Base-by-base conservation (phyloP, 2,329 filamentous ascomycete genomes). In the Claviceps sp. region DNA sequence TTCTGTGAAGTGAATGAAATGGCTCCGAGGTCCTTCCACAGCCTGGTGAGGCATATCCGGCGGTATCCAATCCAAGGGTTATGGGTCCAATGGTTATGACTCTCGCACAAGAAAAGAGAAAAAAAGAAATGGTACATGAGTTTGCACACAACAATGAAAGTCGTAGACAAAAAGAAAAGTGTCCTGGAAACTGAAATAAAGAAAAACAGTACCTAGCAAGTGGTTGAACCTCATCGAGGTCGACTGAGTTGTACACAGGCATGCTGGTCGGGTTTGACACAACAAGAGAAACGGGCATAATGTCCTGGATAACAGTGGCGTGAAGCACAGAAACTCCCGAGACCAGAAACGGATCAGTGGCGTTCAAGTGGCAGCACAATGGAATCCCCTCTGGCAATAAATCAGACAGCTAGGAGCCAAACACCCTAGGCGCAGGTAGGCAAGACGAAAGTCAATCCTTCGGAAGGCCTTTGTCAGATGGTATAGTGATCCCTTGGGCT, bases 131-230 rank as follows among this genome's bases (percentile, higher is more conserved):
- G 22, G n/a, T 51, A 58, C 54, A 57, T 37, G 26, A 51, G 50
- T 51, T 42, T n/a, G 14, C 51, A 63, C 47, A 49, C 34, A 48
- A 54, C 51, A 9, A 57, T 54, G 48, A 41, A 7, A 3, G 1
- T 5, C 22, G 7, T 13, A 4, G 2, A 41, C 2, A 7, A 62
- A 66, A 52, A 67, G 62, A 70, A 60, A 64, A 63, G 66, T 34
- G 13, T 67, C 70, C 72, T 67, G 67, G 70, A 65, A 66, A 60
- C 59, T 64, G 45, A 54, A 65, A 61, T 59, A 65, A 70, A 66
- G 70, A 71, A 73, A 73, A 73, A 72, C 74, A 78, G 70, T 81
- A 81, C 78, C 78, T 81, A 71, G 75, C 72, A 64, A 78, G 73
- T 63, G 75, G 76, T 64, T 77, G 72, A 68, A 77, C 75, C 68